Conservation (phyloP, 345 rosid genomes). For the Rhizophora apiculata region DNA sequence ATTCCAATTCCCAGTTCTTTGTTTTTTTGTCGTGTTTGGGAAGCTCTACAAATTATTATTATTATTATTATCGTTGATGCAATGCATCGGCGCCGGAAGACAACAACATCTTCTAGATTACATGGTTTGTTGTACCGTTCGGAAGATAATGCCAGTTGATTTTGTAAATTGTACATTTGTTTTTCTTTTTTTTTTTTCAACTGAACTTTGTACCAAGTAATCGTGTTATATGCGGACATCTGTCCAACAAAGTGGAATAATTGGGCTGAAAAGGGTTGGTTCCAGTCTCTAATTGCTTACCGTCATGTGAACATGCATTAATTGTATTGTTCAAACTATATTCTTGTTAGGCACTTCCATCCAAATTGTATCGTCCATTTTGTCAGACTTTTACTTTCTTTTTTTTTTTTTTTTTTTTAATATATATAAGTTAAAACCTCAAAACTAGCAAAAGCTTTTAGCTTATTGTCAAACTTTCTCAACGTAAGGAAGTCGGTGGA, state of each 20-base stretch:
- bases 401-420: neutral
- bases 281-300: neutral
- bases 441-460: neutral
- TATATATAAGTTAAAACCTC: neutral
- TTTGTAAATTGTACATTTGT: too few species aligned
- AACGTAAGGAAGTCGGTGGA: neutral
- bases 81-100: neutral
- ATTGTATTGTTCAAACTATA: neutral
- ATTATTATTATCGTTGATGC: neutral
- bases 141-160: too few species aligned
- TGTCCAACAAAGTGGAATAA: neutral
- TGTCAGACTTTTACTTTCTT: neutral
- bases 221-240: neutral
- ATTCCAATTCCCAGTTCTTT: constrained; percentile 6
- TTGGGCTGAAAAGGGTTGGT: neutral
- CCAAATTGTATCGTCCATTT: neutral
- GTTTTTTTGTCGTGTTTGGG: neutral
- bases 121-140: too few species aligned
- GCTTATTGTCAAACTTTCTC: neutral
- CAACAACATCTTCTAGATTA: neutral
- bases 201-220: neutral
- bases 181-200: neutral
- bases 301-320: too few species aligned
- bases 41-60: constrained; percentile 1
- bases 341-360: neutral